phyloP scores from a whole-genome alignment of 2,329 filamentous ascomycete species.

The Colletotrichum brevisporum region DNA sequence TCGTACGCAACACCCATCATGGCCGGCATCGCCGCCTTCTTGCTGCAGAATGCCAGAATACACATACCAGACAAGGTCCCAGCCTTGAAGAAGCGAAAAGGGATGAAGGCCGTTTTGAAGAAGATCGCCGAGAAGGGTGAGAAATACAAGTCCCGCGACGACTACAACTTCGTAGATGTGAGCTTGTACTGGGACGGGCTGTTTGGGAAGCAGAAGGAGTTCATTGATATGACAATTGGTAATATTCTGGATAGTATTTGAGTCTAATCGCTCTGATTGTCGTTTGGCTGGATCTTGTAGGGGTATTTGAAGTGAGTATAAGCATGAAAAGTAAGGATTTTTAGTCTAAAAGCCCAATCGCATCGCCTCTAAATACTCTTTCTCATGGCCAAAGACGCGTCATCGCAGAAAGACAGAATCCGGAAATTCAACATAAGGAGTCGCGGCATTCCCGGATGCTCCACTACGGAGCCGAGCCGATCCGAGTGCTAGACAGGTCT shows the following conservation, averaged over 20 bases:
- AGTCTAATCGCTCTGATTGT: no score
- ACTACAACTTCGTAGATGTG: not conserved
- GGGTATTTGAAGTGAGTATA: no score
- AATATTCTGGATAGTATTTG: not conserved
- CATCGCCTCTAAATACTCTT: no score
- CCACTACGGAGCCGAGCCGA: no score
- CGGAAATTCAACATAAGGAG: no score
- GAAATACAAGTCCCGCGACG: not conserved
- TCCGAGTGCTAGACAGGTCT: no score
- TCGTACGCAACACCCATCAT: conserved; percentile 41
- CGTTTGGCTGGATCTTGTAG: no score
- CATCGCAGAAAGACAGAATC: no score
- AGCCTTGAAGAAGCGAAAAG: not conserved
- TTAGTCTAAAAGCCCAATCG: no score
- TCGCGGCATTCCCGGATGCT: no score
- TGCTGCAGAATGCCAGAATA: conserved; percentile 22
- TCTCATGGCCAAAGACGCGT: no score
- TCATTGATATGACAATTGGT: not conserved
- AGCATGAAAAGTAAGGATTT: no score
- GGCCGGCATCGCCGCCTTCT: conserved; percentile 39
- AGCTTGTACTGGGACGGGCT: not conserved
- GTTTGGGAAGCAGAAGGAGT: conserved; percentile 43
- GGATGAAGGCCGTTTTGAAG: not conserved
- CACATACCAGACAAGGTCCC: not conserved
- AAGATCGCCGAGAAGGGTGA: not conserved